phyloP scores from a whole-genome alignment of 1,284 basidiomycete genomes.

The Sporisorium iseilematis-ciliati region DNA sequence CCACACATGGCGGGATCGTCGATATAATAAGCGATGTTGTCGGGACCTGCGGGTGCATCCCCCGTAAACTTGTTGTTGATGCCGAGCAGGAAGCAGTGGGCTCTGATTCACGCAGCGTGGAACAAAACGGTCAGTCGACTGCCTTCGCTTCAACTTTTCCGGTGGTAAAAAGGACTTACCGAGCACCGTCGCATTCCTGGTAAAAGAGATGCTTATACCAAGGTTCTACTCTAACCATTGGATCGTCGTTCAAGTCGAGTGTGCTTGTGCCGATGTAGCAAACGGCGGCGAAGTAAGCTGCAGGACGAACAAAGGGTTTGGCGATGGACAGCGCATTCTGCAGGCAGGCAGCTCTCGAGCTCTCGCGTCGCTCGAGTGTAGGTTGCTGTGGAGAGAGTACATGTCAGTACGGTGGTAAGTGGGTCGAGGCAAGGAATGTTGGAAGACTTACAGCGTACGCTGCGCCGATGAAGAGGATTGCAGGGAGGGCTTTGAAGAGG shows the following conservation, averaged over 20 bases:
- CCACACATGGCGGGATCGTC: not conserved
- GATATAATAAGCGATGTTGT: not conserved
- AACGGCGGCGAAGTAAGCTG: not conserved
- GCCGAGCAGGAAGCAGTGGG: not conserved
- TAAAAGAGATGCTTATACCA: conserved; percentile 5
- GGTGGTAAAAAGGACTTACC: not conserved
- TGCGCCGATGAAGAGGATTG: not conserved
- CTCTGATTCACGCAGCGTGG: not conserved
- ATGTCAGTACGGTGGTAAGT: not conserved
- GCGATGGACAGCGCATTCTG: not conserved
- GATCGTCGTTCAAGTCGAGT: not conserved
- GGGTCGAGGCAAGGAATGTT: not conserved
- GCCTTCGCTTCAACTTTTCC: too few species aligned
- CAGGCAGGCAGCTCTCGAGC: not conserved
- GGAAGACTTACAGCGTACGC: conserved; percentile 4
- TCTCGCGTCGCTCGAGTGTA: not conserved
- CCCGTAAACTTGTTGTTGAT: not conserved
- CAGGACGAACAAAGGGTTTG: not conserved
- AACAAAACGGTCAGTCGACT: not conserved
- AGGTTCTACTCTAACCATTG: not conserved
- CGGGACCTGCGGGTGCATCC: too few species aligned
- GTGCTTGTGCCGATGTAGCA: conserved; percentile 4
- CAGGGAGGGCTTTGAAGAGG: not conserved
- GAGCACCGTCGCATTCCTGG: not conserved
- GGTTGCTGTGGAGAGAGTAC: not conserved